Conservation (phyloP, 2,329 filamentous ascomycete genomes). For the Cladosporium sp. region DNA sequence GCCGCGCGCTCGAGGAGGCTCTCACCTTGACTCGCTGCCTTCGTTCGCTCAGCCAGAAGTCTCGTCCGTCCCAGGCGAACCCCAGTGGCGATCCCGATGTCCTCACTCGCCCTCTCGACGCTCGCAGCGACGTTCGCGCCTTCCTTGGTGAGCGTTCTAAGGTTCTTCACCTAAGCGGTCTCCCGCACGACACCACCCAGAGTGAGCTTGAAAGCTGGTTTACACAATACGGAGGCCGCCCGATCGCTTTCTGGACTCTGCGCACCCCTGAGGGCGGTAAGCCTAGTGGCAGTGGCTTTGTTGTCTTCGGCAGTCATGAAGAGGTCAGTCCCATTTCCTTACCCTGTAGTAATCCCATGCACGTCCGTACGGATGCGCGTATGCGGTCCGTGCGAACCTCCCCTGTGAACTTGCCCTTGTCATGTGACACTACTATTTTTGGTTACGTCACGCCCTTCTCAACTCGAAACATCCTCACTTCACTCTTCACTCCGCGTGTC, state of each 20-base stretch:
- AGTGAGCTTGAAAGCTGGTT: conserved; percentile 99
- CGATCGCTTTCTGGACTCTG: conserved; percentile 98
- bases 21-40: conserved; percentile 91
- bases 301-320: conserved; percentile 97
- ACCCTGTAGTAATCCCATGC: conserved; percentile 4
- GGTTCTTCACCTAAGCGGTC: conserved; percentile 93
- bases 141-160: conserved; percentile 97
- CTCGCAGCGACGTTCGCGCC: conserved; percentile 88
- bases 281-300: conserved; percentile 97
- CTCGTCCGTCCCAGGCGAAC: conserved; percentile 63
- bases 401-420: conserved; percentile 1
- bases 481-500: not conserved
- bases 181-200: conserved; percentile 97
- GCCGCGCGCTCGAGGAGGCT: conserved; percentile 95
- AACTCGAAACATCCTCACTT: conserved; percentile 13
- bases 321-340: conserved; percentile 62
- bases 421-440: conserved; percentile 9
- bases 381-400: conserved; percentile 6
- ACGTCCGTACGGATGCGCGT: conserved; percentile 9
- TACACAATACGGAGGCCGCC: conserved; percentile 94
- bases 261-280: conserved; percentile 98
- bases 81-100: conserved; percentile 91
- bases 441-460: conserved; percentile 5
- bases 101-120: conserved; percentile 91
- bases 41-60: conserved; percentile 90